phyloP scores from a whole-genome alignment of 2,329 filamentous ascomycete species.

The Sordariomycetes sp. region DNA sequence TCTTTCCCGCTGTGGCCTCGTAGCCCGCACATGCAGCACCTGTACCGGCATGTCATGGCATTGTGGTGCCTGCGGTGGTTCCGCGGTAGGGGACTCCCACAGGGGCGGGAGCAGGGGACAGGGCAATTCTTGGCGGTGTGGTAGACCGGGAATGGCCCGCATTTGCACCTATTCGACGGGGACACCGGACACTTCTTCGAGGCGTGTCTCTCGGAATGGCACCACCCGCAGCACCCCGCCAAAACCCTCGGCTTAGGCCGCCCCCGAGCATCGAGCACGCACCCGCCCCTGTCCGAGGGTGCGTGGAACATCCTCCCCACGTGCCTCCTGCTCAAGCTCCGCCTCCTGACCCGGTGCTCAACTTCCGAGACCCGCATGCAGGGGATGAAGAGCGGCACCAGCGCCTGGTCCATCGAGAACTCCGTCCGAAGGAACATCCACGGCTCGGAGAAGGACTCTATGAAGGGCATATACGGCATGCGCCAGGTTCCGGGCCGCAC shows the following conservation, averaged over 20 bases:
- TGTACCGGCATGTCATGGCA: slow-evolving; percentile 20
- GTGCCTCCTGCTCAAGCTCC: slow-evolving; percentile 21
- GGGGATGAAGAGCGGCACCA: neutral
- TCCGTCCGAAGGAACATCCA: neutral
- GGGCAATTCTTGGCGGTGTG: slow-evolving; percentile 18
- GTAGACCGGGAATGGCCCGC: slow-evolving; percentile 20
- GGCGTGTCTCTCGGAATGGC: neutral
- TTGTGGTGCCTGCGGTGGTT: slow-evolving; percentile 15
- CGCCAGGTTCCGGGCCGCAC: neutral
- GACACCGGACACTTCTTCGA: slow-evolving; percentile 14
- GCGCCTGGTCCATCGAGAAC: neutral
- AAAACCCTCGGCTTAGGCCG: neutral
- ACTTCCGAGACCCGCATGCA: slow-evolving; percentile 12
- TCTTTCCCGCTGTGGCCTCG: slow-evolving; percentile 20
- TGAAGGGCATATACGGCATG: neutral
- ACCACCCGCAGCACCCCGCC: neutral
- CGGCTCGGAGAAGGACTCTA: neutral
- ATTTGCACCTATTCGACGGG: slow-evolving; percentile 22
- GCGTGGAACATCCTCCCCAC: slow-evolving; percentile 21
- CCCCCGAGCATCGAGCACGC: neutral
- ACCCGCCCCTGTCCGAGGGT: slow-evolving; percentile 2
- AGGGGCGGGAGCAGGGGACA: slow-evolving; percentile 18
- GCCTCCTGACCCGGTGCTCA: slow-evolving; percentile 16
- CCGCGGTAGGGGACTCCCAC: slow-evolving; percentile 12
- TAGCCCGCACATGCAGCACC: slow-evolving; percentile 28